Conservation (phyloP, 306 rosid species). For the Prunus campanulata region DNA sequence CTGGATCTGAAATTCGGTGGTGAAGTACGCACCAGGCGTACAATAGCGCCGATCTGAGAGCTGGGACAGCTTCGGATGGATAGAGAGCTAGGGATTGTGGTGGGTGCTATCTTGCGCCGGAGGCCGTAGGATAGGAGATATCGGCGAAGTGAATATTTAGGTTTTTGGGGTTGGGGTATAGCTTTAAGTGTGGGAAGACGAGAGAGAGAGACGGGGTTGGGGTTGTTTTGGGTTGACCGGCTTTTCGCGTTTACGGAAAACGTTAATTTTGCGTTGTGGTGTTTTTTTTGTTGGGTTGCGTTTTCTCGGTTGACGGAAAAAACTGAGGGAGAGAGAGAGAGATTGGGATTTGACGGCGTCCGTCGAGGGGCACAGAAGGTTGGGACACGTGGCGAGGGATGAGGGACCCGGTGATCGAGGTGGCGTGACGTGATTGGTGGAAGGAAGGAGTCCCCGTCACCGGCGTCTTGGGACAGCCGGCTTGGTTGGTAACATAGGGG, state of each 20-base stretch:
- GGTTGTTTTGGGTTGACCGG: constrained; percentile 55
- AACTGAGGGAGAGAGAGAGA: constrained; percentile 22
- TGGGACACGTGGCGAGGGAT: constrained; percentile 40
- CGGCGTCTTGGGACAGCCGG: constrained; percentile 55
- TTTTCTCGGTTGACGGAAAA: constrained; percentile 57
- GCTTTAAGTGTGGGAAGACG: constrained; percentile 14
- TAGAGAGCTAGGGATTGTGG: constrained; percentile 11
- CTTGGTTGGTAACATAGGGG: constrained; percentile 31
- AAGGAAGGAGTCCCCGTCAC: constrained; percentile 27
- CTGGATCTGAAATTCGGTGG: not conserved
- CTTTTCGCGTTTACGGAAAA: constrained; percentile 32
- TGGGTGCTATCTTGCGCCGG: not conserved
- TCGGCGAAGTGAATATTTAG: constrained; percentile 31
- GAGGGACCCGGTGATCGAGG: not conserved
- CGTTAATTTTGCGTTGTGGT: constrained; percentile 4
- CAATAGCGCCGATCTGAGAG: constrained; percentile 8
- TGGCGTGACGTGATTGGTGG: constrained; percentile 35
- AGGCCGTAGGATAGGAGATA: not conserved
- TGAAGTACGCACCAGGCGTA: not conserved
- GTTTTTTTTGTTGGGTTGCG: constrained; percentile 9
- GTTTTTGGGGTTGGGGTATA: not conserved
- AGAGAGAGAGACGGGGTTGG: constrained; percentile 13
- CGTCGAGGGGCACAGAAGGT: constrained; percentile 28
- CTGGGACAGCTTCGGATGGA: not conserved
- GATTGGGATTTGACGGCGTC: constrained; percentile 51